Conservation (phyloP, 768 basidiomycete species). For the Tephrocybe sp. region DNA sequence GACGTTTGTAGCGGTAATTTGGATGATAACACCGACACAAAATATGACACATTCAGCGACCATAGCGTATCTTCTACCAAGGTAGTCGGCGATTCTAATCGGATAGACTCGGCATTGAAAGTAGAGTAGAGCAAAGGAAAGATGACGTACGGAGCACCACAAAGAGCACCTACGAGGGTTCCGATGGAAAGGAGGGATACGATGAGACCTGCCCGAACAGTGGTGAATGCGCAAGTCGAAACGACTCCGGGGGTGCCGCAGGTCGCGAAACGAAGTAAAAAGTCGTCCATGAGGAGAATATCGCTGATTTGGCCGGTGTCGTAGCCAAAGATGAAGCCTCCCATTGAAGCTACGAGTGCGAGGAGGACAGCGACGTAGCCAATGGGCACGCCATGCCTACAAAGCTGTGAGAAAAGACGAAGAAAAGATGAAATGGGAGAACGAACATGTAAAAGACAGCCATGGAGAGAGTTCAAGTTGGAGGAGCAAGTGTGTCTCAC, state of each 20-base stretch:
- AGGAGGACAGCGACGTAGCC: conserved; percentile 62
- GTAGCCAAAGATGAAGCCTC: conserved; percentile 67
- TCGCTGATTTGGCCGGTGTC: conserved; percentile 80
- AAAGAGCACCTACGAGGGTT: conserved; percentile 58
- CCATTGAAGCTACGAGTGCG: conserved; percentile 68
- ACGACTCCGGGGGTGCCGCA: conserved; percentile 39
- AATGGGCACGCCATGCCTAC: conserved; percentile 58
- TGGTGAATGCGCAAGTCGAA: conserved; percentile 49
- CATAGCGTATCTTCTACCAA: conserved; percentile 71
- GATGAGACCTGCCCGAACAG: conserved; percentile 61
- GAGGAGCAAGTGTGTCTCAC: neutral
- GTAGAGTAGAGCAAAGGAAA: neutral
- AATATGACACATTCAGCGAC: conserved; percentile 55
- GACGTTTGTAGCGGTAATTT: conserved; percentile 43
- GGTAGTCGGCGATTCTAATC: conserved; percentile 54
- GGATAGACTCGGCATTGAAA: neutral
- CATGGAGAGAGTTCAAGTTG: conserved; percentile 7
- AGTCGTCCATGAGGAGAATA: conserved; percentile 71
- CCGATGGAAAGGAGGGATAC: conserved; percentile 72
- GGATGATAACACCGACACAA: conserved; percentile 58
- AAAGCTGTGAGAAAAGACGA: neutral
- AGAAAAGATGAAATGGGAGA: neutral
- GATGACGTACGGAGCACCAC: conserved; percentile 55
- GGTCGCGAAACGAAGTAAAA: conserved; percentile 58
- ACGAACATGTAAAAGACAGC: conserved; percentile 20